Evolutionary conservation across 1,139 yeast genomes (phyloP).

Genomic region (Diutina ranongensis): DNA sequence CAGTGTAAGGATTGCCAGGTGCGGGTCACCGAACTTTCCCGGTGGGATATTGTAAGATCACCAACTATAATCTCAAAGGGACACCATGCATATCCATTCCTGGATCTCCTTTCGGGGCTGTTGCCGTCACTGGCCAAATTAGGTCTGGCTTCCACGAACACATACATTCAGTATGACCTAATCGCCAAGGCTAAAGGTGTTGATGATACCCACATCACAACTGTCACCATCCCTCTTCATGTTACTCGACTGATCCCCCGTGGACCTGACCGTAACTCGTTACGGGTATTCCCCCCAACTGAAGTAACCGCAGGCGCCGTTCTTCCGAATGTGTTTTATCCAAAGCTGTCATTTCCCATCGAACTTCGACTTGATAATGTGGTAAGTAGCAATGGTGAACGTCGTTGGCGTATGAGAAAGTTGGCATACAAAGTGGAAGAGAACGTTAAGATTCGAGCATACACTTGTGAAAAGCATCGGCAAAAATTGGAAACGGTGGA

Average conservation of each 20-base stretch:
- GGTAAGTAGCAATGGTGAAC: constrained; percentile 33
- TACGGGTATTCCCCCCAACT: constrained; percentile 93
- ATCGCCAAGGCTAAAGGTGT: constrained; percentile 39
- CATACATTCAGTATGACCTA: constrained; percentile 61
- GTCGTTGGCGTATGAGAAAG: constrained; percentile 91
- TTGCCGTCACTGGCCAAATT: constrained; percentile 68
- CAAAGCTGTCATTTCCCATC: constrained; percentile 73
- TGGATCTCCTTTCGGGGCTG: constrained; percentile 86
- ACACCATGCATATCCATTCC: constrained; percentile 82
- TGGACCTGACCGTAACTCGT: constrained; percentile 77
- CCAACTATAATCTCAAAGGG: constrained; percentile 49
- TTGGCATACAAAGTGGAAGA: constrained; percentile 89
- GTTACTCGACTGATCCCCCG: constrained; percentile 67
- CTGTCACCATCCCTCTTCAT: constrained; percentile 54
- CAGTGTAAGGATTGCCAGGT: constrained; percentile 48
- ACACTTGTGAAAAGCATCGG: constrained; percentile 46
- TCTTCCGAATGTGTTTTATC: constrained; percentile 80
- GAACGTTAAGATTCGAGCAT: constrained; percentile 46
- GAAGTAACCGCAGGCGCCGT: constrained; percentile 78
- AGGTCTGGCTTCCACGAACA: constrained; percentile 41
- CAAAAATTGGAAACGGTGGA: constrained; percentile 36
- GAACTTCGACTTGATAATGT: constrained; percentile 78
- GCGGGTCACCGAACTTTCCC: constrained; percentile 52
- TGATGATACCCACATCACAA: constrained; percentile 10
- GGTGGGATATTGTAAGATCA: constrained; percentile 74